Evolutionary conservation across 176 grass and related monocot genomes (phyloP).

Genomic region (Triticum monococcum): DNA sequence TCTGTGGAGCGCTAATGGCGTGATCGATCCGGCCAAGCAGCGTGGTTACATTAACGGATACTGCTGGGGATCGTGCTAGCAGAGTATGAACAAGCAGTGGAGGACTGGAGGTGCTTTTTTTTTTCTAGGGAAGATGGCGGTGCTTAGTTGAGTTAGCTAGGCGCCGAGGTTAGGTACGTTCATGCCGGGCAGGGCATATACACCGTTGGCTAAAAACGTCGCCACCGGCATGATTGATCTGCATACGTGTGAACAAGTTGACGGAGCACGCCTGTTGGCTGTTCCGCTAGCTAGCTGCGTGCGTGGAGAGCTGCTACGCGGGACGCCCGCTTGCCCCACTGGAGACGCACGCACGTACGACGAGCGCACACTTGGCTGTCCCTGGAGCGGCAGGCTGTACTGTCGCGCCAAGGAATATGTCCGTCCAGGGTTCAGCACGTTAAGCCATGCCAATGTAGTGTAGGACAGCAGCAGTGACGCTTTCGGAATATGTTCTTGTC

Average conservation of each 20-base stretch:
- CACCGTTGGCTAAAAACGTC: slow-evolving; percentile 1
- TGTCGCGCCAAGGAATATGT: neutral
- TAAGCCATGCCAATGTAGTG: no score
- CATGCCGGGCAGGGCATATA: neutral
- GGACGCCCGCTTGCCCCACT: no score
- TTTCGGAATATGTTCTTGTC: neutral
- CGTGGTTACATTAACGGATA: neutral
- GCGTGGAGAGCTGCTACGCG: no score
- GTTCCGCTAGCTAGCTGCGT: neutral
- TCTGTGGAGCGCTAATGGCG: neutral
- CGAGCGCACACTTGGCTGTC: neutral
- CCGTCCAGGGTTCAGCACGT: neutral
- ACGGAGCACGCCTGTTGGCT: neutral
- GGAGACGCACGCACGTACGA: no score
- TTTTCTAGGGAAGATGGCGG: no score
- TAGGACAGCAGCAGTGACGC: no score
- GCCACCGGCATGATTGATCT: neutral
- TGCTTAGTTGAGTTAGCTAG: neutral
- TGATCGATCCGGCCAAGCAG: neutral
- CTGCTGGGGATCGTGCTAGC: neutral
- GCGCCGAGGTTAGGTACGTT: neutral
- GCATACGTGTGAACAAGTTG: neutral
- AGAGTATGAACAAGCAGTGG: neutral
- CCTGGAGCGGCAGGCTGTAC: neutral
- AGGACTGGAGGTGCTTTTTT: no score